Percentiles rank a stretch among this genome's conserved stretches.
These are phyloP conservation scores for Juglanconis sp. DNA, from an alignment of 2,329 filamentous ascomycete species.

Conservation along the genomic window DNA sequence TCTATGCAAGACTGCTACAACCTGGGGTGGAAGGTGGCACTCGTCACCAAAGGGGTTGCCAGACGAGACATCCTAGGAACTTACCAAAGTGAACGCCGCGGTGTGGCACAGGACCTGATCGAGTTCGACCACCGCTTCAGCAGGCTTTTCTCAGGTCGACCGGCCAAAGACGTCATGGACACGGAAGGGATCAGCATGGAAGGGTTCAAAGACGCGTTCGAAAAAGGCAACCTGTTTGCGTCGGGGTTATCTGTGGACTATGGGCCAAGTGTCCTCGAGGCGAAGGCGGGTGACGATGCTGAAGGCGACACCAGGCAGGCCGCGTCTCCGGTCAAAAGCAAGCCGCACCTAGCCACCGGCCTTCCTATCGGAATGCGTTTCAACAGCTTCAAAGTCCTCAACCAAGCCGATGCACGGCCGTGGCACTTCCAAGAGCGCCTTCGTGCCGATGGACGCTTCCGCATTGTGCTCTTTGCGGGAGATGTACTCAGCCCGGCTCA, in stretches of 20 bases:
- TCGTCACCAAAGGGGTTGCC: slow-evolving; percentile 41
- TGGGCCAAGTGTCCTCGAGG: slow-evolving; percentile 51
- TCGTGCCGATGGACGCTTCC: slow-evolving; percentile 52
- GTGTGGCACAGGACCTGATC: slow-evolving; percentile 64
- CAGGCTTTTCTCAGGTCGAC: slow-evolving; percentile 54
- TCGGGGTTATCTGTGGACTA: slow-evolving; percentile 50
- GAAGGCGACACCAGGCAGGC: slow-evolving; percentile 25
- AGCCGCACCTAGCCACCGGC: slow-evolving; percentile 39
- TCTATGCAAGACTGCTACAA: slow-evolving; percentile 65
- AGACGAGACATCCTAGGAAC: slow-evolving; percentile 43
- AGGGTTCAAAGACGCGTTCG: slow-evolving; percentile 59
- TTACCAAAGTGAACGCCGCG: slow-evolving; percentile 51
- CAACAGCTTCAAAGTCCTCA: slow-evolving; percentile 56
- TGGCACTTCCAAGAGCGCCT: slow-evolving; percentile 57
- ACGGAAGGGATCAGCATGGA: slow-evolving; percentile 59
- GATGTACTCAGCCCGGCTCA: slow-evolving; percentile 45
- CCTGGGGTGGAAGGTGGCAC: slow-evolving; percentile 54
- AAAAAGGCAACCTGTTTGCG: slow-evolving; percentile 58
- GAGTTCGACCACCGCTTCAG: slow-evolving; percentile 58
- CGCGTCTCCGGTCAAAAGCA: not conserved
- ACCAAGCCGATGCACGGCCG: slow-evolving; percentile 52
- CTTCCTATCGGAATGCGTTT: slow-evolving; percentile 55
- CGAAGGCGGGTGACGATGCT: slow-evolving; percentile 37
- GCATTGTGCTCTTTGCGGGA: slow-evolving; percentile 60
- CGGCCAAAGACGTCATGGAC: slow-evolving; percentile 57